Percentiles rank a stretch among this genome's conserved stretches.
Evolutionary conservation across 805 yeast species (phyloP).

Genomic region (Barnettozyma vustinii): DNA sequence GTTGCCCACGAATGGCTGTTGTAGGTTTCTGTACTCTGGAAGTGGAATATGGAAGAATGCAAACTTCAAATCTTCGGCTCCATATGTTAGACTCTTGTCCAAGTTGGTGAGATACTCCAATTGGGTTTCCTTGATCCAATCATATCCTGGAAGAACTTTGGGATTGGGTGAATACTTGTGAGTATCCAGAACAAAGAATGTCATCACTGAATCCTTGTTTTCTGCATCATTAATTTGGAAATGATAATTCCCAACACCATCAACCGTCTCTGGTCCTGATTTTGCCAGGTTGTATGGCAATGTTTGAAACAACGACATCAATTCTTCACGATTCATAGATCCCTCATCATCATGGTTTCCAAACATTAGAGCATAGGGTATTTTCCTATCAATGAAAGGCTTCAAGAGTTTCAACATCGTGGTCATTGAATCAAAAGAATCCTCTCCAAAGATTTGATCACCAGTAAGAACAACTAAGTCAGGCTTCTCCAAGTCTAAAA

Average conservation of each 20-base stretch:
- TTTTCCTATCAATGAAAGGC: slow-evolving; percentile 59
- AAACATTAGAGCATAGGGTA: slow-evolving; percentile 81
- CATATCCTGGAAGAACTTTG: slow-evolving; percentile 73
- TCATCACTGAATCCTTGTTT: slow-evolving; percentile 38
- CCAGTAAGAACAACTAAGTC: slow-evolving; percentile 86
- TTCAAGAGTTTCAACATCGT: slow-evolving; percentile 70
- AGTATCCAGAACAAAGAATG: slow-evolving; percentile 76
- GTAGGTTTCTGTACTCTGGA: slow-evolving; percentile 65
- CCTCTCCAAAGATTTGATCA: slow-evolving; percentile 83
- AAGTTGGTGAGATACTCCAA: slow-evolving; percentile 46
- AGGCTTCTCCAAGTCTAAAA: slow-evolving; percentile 72
- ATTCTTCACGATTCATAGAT: slow-evolving; percentile 48
- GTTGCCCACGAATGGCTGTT: slow-evolving; percentile 50
- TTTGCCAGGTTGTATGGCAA: slow-evolving; percentile 67
- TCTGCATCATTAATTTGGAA: slow-evolving; percentile 43
- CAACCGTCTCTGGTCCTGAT: slow-evolving; percentile 59
- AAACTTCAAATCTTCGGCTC: slow-evolving; percentile 53
- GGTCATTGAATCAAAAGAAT: slow-evolving; percentile 75
- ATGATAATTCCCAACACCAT: slow-evolving; percentile 82
- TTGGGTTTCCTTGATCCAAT: slow-evolving; percentile 74
- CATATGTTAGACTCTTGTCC: slow-evolving; percentile 26
- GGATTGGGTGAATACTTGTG: slow-evolving; percentile 70
- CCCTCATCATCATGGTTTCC: slow-evolving; percentile 98
- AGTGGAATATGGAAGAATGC: slow-evolving; percentile 94
- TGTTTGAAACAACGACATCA: slow-evolving; percentile 49